Conservation (phyloP, 2,329 filamentous ascomycete genomes). For the Aspergillus viridinutans region DNA sequence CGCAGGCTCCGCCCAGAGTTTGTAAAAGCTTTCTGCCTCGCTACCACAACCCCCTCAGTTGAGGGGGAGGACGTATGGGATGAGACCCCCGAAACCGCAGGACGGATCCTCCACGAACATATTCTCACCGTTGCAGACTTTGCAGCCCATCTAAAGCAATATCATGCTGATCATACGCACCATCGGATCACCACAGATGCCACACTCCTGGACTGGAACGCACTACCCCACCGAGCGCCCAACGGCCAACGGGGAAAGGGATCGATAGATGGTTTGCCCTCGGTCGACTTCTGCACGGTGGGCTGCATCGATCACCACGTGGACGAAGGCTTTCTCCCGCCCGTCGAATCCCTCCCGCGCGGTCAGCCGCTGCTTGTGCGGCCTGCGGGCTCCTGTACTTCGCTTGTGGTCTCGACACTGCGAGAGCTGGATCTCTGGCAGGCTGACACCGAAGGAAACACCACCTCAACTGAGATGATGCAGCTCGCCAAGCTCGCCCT, state of each 20-base stretch:
- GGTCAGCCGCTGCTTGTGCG: constrained; percentile 50
- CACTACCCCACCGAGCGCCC: constrained; percentile 38
- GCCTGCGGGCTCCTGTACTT: constrained; percentile 56
- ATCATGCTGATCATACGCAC: neutral
- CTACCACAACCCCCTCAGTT: constrained; percentile 27
- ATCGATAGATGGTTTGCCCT: constrained; percentile 45
- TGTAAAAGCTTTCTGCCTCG: constrained; percentile 51
- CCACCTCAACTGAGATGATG: constrained; percentile 36
- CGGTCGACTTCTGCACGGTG: constrained; percentile 39
- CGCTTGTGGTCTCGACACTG: constrained; percentile 50
- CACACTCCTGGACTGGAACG: constrained; percentile 46
- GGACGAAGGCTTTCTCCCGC: constrained; percentile 52
- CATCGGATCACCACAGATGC: constrained; percentile 17
- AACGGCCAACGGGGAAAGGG: constrained; percentile 46
- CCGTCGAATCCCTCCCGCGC: constrained; percentile 28
- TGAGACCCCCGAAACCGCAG: constrained; percentile 21
- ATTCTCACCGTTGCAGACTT: constrained; percentile 42
- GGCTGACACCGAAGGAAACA: constrained; percentile 19
- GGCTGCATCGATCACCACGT: constrained; percentile 61
- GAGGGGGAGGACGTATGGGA: constrained; percentile 19
- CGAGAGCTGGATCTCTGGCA: constrained; percentile 45
- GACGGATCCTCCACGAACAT: constrained; percentile 27
- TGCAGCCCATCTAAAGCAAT: constrained; percentile 17
- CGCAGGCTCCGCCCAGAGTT: constrained; percentile 55
- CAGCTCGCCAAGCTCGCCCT: constrained; percentile 39